These are phyloP conservation scores for Xylaria nigripes DNA, from an alignment of 495 filamentous ascomycete genomes.

Conservation along the genomic window DNA sequence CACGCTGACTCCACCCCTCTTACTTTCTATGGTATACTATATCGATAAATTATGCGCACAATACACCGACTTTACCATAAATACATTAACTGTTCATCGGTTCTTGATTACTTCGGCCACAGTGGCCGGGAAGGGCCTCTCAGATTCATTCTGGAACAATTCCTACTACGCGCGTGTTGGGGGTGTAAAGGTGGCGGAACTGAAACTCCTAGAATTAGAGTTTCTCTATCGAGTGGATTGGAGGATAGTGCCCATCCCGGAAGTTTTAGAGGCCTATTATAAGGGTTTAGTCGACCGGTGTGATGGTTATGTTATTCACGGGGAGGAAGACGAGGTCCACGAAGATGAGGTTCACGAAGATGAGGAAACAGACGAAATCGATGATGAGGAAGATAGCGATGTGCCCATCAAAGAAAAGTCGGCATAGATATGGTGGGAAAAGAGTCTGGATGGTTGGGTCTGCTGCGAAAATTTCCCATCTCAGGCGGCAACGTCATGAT, in stretches of 20 bases:
- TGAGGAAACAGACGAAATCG: constrained; percentile 16
- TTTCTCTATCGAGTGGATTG: constrained; percentile 87
- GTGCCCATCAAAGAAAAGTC: background rate
- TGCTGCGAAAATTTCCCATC: background rate
- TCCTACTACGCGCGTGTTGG: constrained; percentile 89
- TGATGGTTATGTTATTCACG: constrained; percentile 37
- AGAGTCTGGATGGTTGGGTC: background rate
- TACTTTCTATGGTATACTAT: constrained; percentile 99
- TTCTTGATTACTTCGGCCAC: constrained; percentile 94
- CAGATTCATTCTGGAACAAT: constrained; percentile 97
- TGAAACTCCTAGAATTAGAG: constrained; percentile 90
- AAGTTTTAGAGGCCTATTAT: constrained; percentile 89
- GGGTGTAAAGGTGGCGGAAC: constrained; percentile 76
- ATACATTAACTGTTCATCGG: constrained; percentile 88
- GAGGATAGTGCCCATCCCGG: constrained; percentile 92
- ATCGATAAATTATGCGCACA: constrained; percentile 91
- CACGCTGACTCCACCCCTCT: constrained; percentile 81
- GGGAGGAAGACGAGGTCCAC: constrained; percentile 12
- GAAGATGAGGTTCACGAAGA: constrained; percentile 9
- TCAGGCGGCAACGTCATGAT: background rate
- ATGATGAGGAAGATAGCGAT: constrained; percentile 12
- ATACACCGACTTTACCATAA: constrained; percentile 90
- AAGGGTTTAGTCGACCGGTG: constrained; percentile 64
- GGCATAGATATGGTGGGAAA: background rate
- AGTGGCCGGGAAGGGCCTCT: constrained; percentile 90